Conservation (phyloP, 2,329 filamentous ascomycete species). For the Aspergillus flavus region DNA sequence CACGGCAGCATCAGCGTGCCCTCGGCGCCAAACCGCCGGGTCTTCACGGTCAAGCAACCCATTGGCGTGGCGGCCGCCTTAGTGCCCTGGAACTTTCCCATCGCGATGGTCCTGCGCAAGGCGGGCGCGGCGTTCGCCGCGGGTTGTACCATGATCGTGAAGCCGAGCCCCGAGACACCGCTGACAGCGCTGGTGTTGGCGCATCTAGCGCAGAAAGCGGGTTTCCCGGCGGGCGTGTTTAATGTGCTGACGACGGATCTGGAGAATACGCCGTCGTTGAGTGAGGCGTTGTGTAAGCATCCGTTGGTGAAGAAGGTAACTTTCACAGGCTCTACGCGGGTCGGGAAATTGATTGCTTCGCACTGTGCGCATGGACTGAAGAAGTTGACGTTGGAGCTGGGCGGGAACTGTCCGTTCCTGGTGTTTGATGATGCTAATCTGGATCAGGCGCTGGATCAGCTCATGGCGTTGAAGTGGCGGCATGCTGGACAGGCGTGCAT, state of each 20-base stretch:
- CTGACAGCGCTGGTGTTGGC: constrained; percentile 59
- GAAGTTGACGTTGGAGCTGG: constrained; percentile 66
- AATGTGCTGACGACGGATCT: constrained; percentile 60
- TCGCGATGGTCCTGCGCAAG: constrained; percentile 70
- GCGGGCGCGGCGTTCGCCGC: constrained; percentile 69
- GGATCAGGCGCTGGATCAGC: constrained; percentile 46
- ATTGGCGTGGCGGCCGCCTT: constrained; percentile 69
- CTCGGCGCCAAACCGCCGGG: constrained; percentile 63
- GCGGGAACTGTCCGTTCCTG: constrained; percentile 66
- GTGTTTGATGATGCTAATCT: constrained; percentile 67
- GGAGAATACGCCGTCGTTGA: constrained; percentile 42
- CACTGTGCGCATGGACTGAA: constrained; percentile 63
- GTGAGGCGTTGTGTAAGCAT: constrained; percentile 57
- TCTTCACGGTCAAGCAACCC: constrained; percentile 75
- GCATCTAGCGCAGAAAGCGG: constrained; percentile 55
- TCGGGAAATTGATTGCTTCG: constrained; percentile 64
- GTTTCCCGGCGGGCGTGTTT: constrained; percentile 62
- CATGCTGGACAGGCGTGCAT: constrained; percentile 50
- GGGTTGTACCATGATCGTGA: constrained; percentile 73
- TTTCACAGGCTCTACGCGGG: constrained; percentile 63
- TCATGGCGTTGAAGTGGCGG: constrained; percentile 47
- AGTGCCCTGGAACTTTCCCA: constrained; percentile 74
- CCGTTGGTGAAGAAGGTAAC: constrained; percentile 61
- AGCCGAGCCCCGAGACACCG: constrained; percentile 70
- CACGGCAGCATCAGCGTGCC: constrained; percentile 63